Evolutionary conservation across 164 flowering plant species (phyloP), one percentile per base, ranked within the genome.

Genomic region (Chimonanthus salicifolius): DNA sequence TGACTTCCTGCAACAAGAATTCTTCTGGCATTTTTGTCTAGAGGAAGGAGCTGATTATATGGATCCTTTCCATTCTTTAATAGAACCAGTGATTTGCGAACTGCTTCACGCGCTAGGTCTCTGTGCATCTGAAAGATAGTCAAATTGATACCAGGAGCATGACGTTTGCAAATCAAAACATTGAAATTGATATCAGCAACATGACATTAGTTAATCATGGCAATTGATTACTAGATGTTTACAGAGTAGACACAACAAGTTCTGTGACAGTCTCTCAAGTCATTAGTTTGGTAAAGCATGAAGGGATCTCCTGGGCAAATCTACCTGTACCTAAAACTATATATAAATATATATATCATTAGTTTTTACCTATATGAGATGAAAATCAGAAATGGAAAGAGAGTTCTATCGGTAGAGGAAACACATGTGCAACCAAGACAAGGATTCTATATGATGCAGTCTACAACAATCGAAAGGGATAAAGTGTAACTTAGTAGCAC

Each of bases 71-170:
- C 98, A 84, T 92, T 94, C 80, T 92, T 89, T 69, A 94, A 72
- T 49, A 94, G 83, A 77, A 94, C 98, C 80, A 90, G 74, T 58
- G 98, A 94, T 79, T 88, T 92, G 6, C 96, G 84, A 67, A 94
- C 97, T 15, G 96, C 97, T 81, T 92, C 97, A 16, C 94, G 87
- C 10, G 94, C 97, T 70, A 94, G 77, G 48, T 92, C 88, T 78
- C 97, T 87, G 71, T 94, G 98, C 71, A 70, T 60, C 98, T 94
- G 88, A 54, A n/a, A 44, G 9, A 33, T 10, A 18, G 18, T 20
- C 18, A 18, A 9, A 7, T 18, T 5, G 15, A 33, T 63, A 63
- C 8, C 21, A 63, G 45, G 66, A 16, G 3, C 21, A 63, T 63
- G 44, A 21, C 66, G 16, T 18, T 16, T 7, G 66, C 18, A 3